Percentiles rank a stretch among this genome's conserved stretches.
Conservation (phyloP, 495 filamentous ascomycete genomes). For the Lophiostoma macrostomum region DNA sequence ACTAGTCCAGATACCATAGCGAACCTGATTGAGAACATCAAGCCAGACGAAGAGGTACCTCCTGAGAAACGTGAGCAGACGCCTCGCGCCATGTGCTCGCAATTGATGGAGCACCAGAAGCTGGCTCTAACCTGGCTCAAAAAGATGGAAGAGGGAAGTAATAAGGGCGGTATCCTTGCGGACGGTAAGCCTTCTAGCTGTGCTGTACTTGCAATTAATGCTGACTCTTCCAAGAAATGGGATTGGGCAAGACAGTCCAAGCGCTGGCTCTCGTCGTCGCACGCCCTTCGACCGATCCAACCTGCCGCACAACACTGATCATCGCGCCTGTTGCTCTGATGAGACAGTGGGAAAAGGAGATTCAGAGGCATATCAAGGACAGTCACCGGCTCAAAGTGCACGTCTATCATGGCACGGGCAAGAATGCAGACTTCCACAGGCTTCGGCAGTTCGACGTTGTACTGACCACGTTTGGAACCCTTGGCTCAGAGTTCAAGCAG, state of each 20-base stretch:
- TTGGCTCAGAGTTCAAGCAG: constrained; percentile 66
- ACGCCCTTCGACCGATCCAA: constrained; percentile 59
- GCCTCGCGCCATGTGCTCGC: constrained; percentile 65
- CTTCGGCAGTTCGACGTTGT: constrained; percentile 76
- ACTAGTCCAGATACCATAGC: constrained; percentile 31
- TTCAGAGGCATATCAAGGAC: constrained; percentile 64
- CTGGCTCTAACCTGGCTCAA: constrained; percentile 81
- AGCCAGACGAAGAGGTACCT: constrained; percentile 41
- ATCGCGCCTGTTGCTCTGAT: constrained; percentile 83
- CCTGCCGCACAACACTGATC: constrained; percentile 78
- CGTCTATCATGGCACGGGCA: constrained; percentile 65
- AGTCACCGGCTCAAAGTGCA: constrained; percentile 61
- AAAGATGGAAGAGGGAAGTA: constrained; percentile 70
- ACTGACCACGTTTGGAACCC: constrained; percentile 82
- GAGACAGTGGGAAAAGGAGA: constrained; percentile 87
- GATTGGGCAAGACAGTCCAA: constrained; percentile 91
- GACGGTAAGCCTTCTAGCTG: constrained; percentile 49
- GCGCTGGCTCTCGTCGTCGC: constrained; percentile 78
- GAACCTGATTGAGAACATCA: constrained; percentile 39
- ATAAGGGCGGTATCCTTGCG: constrained; percentile 81
- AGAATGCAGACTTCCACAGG: constrained; percentile 57
- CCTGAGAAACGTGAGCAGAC: constrained; percentile 47
- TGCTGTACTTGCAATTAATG: background rate
- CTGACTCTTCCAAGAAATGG: constrained; percentile 96
- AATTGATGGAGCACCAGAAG: constrained; percentile 79